These are phyloP conservation scores for Adansonia gregorii DNA, from an alignment of 441 rosid species.

Conservation along the genomic window DNA sequence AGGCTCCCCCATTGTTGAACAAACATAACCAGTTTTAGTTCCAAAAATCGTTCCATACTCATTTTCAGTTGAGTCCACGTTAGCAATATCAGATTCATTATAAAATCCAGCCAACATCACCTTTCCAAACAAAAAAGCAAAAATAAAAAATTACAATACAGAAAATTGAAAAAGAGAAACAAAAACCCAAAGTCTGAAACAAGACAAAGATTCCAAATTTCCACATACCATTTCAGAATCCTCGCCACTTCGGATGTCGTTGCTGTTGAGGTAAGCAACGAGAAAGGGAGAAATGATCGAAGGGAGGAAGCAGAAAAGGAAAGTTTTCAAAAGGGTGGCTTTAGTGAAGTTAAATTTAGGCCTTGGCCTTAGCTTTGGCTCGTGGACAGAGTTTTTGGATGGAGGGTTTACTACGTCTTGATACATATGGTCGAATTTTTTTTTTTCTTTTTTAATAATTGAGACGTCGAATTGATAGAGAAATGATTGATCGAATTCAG, in stretches of 20 bases:
- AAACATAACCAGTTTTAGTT: conserved; percentile 17
- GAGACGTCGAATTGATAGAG: background rate
- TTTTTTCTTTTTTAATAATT: background rate
- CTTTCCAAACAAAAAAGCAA: conserved; percentile 5
- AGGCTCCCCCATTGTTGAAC: conserved; percentile 48
- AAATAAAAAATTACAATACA: background rate
- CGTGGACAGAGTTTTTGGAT: conserved; percentile 18
- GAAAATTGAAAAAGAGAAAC: background rate
- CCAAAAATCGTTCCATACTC: conserved; percentile 23
- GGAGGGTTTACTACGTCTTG: background rate
- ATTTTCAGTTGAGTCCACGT: conserved; percentile 43
- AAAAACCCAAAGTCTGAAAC: background rate
- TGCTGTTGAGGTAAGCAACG: conserved; percentile 28
- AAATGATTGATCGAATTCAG: background rate
- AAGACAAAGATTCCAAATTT: conserved; percentile 3
- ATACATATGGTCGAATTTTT: background rate
- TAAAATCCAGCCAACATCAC: conserved; percentile 38
- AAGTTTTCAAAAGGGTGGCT: conserved; percentile 33
- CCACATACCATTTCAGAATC: conserved; percentile 21
- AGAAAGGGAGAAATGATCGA: conserved; percentile 35
- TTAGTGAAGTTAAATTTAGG: background rate
- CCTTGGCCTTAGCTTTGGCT: conserved; percentile 2
- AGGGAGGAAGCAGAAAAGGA: conserved; percentile 16
- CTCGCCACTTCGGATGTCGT: background rate
- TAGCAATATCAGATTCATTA: conserved; percentile 35